Base-by-base conservation (phyloP, 345 rosid genomes). In the Eucalyptus guilfoylei region DNA sequence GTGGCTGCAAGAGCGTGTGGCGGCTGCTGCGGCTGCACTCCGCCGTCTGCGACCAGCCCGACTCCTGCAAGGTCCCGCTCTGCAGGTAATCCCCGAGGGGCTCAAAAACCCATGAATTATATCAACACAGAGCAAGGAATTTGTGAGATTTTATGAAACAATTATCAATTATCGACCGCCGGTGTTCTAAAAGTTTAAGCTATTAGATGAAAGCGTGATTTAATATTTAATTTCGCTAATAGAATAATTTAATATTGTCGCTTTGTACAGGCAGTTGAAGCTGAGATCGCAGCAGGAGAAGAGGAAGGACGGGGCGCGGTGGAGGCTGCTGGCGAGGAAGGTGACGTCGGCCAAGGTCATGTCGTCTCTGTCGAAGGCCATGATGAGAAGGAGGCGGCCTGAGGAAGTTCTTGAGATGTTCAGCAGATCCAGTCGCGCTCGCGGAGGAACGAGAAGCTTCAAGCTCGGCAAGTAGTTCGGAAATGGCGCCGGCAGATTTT, bases 21-120 rank as follows among this genome's bases (percentile, higher is more conserved):
- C 99, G 95, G 93, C 97, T 97, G 47, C 94, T 97, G 26, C 93
- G 95, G 91, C 99, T 97, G 60, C 99, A 97, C 90, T 92, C 98
- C 23, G 94, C 93, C 1, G 90, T 95, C 8, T 97, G 99, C 34
- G 96, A 96, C 87, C 95, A 93, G 30, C 85, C 89, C 1, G 94
- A 94, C 49, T 91, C 93, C 86, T 97, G 99, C 93, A 90, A 91
- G 42, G 96, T 97, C 72, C 99, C 99, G 14, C 99, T 97, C 90
- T 97, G 99, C 97, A 94, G 99, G 99, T 97, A 93, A 90, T 23
- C 88, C 88, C 13, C 49, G 0, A 54, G 54, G n/a, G 28, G 58
- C 88, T 12, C 42, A 62, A 19, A 50, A 11, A 42, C 23, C 19
- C 44, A 48, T 14, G 23, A 87, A 4, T 19, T 17, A 6, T 45